Evolutionary conservation across 768 basidiomycete genomes (phyloP).

Genomic region (Baorangia bicolor): DNA sequence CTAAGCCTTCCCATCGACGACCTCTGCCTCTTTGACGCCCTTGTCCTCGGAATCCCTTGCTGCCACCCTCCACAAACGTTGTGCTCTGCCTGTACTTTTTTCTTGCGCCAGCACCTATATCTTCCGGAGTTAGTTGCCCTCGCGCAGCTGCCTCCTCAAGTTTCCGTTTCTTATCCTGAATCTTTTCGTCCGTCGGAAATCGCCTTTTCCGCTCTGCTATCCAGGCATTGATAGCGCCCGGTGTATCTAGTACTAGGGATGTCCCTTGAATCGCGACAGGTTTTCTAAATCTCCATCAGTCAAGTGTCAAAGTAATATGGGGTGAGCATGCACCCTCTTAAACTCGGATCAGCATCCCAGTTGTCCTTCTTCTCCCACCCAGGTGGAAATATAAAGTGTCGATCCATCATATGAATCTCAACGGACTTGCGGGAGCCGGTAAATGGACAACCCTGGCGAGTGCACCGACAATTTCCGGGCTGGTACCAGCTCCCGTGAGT

Average conservation of each 20-base stretch:
- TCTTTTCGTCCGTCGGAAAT: conserved; percentile 70
- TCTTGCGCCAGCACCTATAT: conserved; percentile 38
- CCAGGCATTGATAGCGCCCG: conserved; percentile 83
- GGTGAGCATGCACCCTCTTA: conserved; percentile 61
- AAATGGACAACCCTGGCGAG: conserved; percentile 64
- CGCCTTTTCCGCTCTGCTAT: conserved; percentile 83
- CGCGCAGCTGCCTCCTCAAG: conserved; percentile 75
- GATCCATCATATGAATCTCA: conserved; percentile 84
- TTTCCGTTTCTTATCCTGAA: conserved; percentile 81
- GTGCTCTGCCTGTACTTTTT: conserved; percentile 43
- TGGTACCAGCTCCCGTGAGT: conserved; percentile 54
- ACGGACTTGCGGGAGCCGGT: conserved; percentile 67
- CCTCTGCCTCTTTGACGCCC: conserved; percentile 32
- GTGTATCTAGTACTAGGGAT: conserved; percentile 69
- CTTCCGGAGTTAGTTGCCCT: conserved; percentile 63
- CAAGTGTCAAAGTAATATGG: background rate
- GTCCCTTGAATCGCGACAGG: conserved; percentile 78
- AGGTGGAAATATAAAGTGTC: conserved; percentile 80
- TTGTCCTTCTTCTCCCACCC: conserved; percentile 65
- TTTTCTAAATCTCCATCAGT: conserved; percentile 48
- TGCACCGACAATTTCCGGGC: conserved; percentile 58
- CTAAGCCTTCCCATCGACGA: conserved; percentile 20
- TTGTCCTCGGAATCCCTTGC: conserved; percentile 4
- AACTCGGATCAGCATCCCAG: conserved; percentile 82
- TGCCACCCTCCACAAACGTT: background rate